These are phyloP conservation scores for Syzygium malaccense DNA, from an alignment of 441 rosid genomes.

Conservation along the genomic window DNA sequence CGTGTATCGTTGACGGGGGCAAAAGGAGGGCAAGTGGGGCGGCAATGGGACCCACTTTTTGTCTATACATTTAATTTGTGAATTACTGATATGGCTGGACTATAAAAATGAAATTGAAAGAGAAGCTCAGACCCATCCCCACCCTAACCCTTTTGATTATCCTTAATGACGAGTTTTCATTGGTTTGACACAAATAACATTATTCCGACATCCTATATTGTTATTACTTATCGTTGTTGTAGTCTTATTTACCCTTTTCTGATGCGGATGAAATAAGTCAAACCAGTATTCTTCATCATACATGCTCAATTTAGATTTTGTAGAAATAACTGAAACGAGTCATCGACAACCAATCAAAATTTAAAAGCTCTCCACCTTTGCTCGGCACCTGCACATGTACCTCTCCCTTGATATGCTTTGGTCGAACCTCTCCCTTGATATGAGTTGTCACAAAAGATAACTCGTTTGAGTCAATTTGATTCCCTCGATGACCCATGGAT, in stretches of 20 bases:
- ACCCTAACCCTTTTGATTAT: not conserved
- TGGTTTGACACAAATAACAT: not conserved
- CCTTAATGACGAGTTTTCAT: not conserved
- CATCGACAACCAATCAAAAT: not conserved
- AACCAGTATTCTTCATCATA: not conserved
- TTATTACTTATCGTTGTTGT: not conserved
- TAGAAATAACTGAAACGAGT: not conserved
- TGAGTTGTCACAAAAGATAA: too few relatives aligned
- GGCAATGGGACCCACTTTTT: not conserved
- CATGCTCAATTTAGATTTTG: not conserved
- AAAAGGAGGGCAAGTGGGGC: too few relatives aligned
- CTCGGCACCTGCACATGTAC: not conserved
- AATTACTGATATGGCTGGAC: not conserved
- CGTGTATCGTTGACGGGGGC: fast-evolving
- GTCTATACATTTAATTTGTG: not conserved
- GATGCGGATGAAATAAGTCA: not conserved
- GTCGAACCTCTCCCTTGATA: too few relatives aligned
- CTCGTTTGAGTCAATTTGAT: not conserved
- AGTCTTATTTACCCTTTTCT: not conserved
- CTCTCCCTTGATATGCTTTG: too few relatives aligned
- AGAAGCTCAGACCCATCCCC: not conserved
- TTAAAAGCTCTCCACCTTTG: not conserved
- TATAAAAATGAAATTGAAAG: not conserved
- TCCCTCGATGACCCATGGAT: fast-evolving
- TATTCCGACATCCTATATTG: not conserved